Conservation (phyloP, 2,329 filamentous ascomycete species). For the Claviceps citrina region DNA sequence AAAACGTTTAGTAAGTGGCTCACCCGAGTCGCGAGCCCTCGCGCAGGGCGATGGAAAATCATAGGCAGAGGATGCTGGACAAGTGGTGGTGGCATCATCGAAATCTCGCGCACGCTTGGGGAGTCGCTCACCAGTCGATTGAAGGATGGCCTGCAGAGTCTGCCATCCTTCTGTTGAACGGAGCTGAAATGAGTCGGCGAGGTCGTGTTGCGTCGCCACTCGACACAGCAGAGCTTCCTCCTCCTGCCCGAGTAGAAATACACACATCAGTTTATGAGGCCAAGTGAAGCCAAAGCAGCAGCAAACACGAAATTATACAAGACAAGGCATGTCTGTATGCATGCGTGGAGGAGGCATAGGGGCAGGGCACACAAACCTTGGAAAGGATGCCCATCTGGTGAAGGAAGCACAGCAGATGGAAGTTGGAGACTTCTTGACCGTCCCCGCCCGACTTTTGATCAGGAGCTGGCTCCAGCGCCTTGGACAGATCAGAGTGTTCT, state of each 20-base stretch:
- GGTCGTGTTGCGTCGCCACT: constrained; percentile 67
- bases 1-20: constrained; percentile 51
- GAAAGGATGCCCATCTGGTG: constrained; percentile 65
- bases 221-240: constrained; percentile 77
- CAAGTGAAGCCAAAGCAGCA: background rate
- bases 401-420: constrained; percentile 83
- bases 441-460: constrained; percentile 45
- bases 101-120: constrained; percentile 50
- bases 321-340: too few species aligned
- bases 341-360: too few species aligned
- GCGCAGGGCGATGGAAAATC: constrained; percentile 3
- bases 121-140: constrained; percentile 94
- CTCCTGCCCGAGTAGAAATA: constrained; percentile 40
- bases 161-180: constrained; percentile 85
- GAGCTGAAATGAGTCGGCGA: constrained; percentile 67
- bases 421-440: constrained; percentile 67
- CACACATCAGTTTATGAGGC: background rate
- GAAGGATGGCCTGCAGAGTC: constrained; percentile 79
- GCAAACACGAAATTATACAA: background rate
- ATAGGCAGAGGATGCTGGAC: constrained; percentile 11
- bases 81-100: constrained; percentile 18
- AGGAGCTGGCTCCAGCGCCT: constrained; percentile 48
- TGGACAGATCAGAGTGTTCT: constrained; percentile 53
- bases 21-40: constrained; percentile 24
- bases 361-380: constrained; percentile 45